phyloP scores from a whole-genome alignment of 1,284 basidiomycete genomes.

The Fistulinella cinereoalba region DNA sequence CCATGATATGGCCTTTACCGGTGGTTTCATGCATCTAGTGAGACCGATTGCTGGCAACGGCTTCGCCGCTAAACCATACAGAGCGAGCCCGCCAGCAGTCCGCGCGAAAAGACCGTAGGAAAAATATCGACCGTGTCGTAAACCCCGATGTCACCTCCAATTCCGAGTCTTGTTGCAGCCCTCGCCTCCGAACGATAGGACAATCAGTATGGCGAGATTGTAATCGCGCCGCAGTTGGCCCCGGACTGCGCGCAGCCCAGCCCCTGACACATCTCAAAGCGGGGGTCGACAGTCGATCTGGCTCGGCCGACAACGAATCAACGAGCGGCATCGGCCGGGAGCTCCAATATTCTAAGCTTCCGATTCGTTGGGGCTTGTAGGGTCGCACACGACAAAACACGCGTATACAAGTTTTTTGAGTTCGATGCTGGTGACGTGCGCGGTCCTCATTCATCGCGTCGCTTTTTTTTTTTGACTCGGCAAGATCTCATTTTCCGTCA shows the following conservation, averaged over 20 bases:
- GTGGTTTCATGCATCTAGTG: constrained; percentile 10
- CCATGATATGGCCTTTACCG: constrained; percentile 4
- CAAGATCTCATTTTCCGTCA: neutral
- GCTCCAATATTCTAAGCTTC: too few species aligned
- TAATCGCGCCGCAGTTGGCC: neutral
- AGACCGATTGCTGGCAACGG: neutral
- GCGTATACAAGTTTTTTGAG: neutral
- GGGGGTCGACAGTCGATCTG: too few species aligned
- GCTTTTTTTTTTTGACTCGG: neutral
- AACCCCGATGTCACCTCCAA: constrained; percentile 4
- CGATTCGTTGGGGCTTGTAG: neutral
- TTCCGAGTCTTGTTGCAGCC: neutral
- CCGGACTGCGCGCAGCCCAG: neutral
- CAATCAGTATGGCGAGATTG: neutral
- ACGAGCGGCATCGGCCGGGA: constrained; percentile 4
- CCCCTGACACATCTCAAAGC: neutral
- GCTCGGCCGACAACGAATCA: neutral
- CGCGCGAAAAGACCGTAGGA: constrained; percentile 11
- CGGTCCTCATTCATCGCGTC: neutral
- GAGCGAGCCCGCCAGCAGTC: constrained; percentile 6
- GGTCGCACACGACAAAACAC: neutral
- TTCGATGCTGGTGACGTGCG: neutral
- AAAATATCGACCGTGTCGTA: constrained; percentile 17
- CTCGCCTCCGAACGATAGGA: constrained; percentile 6
- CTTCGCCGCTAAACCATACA: constrained; percentile 15